Evolutionary conservation across 2,329 filamentous ascomycete species (phyloP), one percentile per base, ranked within the genome.

Genomic region (Bipolaris zeicola): DNA sequence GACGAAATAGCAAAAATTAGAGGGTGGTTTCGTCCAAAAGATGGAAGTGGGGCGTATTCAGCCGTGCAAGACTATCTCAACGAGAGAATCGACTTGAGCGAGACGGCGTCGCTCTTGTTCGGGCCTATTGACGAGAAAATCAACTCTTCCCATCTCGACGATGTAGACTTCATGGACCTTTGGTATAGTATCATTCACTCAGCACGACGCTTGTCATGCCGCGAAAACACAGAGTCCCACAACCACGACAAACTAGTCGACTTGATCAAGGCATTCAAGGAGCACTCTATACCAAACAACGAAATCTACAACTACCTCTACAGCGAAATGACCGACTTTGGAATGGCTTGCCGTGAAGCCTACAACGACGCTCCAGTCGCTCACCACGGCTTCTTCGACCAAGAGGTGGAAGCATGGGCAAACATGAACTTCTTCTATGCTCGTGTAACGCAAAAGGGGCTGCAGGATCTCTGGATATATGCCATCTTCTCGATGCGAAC

Each of bases 351-450:
- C 31, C 63, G 68, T n/a, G 71, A 74, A 50, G 61, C 63, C 1
- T 67, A 63, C 57, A 75, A 76, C 54, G 72, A 76, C 46, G 18
- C 33, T 5, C 73, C 73, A 2, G 53, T 55, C 6, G 43, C 48
- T 3, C 42, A 62, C 39, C 13, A 53, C n/a, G 60, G 67, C 47
- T 58, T 60, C 45, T 54, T 62, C 6, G 50, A 61, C 0, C 39
- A 61, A 4, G 73, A 76, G 46, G 59, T 66, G 14, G 55, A 65
- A 38, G 70, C 70, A 3, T 75, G 67, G 68, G 54, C 71, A 3
- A 75, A 74, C 24, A 50, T 68, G 28, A 72, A 76, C 42, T 66
- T 63, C 57, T 74, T 75, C 61, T 64, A 64, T 24, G 73, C 72
- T 2, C 53, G 57, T 3, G 22, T 74, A 1, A 68, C 67, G 1